phyloP scores from a whole-genome alignment of 2,329 filamentous ascomycete species.

The Fusarium mexicanum region DNA sequence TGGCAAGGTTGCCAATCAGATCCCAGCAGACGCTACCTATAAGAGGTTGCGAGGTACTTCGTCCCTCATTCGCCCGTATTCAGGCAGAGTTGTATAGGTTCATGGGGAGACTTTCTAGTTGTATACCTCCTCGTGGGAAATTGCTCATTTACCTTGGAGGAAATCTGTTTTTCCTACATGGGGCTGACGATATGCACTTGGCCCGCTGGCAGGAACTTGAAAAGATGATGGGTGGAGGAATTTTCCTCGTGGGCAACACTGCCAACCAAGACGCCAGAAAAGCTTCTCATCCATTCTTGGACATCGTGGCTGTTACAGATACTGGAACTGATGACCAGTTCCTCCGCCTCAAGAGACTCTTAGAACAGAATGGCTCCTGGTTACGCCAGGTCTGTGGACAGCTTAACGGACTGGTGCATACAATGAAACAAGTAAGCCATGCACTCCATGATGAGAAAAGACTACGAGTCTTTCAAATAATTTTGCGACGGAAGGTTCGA shows the following conservation, averaged over 20 bases:
- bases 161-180: background rate
- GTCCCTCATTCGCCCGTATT: background rate
- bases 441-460: background rate
- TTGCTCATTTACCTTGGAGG: rapidly evolving
- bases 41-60: background rate
- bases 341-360: background rate
- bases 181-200: background rate
- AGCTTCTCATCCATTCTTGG: background rate
- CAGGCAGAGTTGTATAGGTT: background rate
- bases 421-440: background rate
- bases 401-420: background rate
- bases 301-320: background rate
- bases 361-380: background rate
- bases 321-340: background rate
- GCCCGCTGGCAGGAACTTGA: background rate
- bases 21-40: background rate
- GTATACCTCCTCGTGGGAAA: background rate
- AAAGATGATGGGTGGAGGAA: background rate
- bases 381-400: background rate
- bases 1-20: background rate
- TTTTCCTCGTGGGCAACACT: background rate
- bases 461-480: background rate
- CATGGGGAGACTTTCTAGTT: background rate
- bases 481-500: background rate
- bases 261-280: background rate